Percentiles rank a stretch among this genome's conserved stretches.
Conservation (phyloP, 495 filamentous ascomycete genomes). For the Lentithecium fluviatile region DNA sequence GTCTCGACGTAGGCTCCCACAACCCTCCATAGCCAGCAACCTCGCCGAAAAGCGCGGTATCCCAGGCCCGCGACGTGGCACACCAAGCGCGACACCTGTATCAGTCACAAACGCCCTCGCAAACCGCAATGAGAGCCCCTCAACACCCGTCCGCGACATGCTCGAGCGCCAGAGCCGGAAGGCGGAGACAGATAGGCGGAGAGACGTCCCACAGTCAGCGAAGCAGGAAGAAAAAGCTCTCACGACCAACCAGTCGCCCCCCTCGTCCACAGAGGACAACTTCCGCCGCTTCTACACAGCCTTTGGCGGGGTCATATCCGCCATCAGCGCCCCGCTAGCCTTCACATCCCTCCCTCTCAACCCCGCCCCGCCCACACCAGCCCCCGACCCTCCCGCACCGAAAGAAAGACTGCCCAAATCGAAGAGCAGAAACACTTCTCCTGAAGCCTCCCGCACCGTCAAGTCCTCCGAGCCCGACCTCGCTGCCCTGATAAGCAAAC, state of each 20-base stretch:
- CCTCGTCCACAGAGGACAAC: constrained; percentile 61
- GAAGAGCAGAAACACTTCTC: constrained; percentile 6
- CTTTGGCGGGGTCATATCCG: constrained; percentile 78
- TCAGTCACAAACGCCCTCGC: constrained; percentile 74
- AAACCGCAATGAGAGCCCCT: constrained; percentile 44
- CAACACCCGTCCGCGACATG: constrained; percentile 24
- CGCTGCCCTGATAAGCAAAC: constrained; percentile 71
- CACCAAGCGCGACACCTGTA: constrained; percentile 63
- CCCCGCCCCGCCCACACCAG: constrained; percentile 36
- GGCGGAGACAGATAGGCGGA: constrained; percentile 4
- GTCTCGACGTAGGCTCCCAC: constrained; percentile 54
- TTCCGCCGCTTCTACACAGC: constrained; percentile 89
- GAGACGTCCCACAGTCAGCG: constrained; percentile 17
- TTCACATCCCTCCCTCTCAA: constrained; percentile 85
- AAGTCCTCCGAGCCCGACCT: constrained; percentile 67
- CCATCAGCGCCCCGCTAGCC: constrained; percentile 81
- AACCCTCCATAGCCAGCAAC: constrained; percentile 88
- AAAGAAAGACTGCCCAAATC: constrained; percentile 7
- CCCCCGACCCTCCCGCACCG: constrained; percentile 6
- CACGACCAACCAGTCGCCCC: not conserved
- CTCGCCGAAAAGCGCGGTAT: constrained; percentile 87
- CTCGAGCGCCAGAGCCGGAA: constrained; percentile 17
- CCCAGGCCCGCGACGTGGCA: constrained; percentile 56
- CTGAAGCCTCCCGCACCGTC: constrained; percentile 22
- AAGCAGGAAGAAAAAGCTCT: constrained; percentile 18